phyloP scores from a whole-genome alignment of 768 basidiomycete genomes.

The Pulveroboletus sp. region DNA sequence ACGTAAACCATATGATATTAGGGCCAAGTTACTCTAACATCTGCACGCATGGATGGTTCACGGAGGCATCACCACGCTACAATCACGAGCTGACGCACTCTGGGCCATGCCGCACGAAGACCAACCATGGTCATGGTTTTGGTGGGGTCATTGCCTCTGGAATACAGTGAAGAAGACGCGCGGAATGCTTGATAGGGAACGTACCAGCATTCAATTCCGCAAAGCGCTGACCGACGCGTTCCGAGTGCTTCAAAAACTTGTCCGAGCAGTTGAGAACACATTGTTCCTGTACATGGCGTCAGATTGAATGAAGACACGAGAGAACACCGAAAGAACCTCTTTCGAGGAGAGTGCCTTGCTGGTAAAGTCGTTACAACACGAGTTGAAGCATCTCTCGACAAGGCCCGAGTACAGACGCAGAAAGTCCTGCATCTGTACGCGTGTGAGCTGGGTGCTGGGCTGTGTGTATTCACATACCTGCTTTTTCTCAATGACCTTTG shows the following conservation, averaged over 20 bases:
- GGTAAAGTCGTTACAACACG: slow-evolving; percentile 96
- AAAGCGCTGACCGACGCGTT: slow-evolving; percentile 88
- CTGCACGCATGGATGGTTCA: slow-evolving; percentile 10
- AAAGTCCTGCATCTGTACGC: slow-evolving; percentile 93
- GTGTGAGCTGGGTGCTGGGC: slow-evolving; percentile 6
- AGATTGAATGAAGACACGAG: slow-evolving; percentile 3
- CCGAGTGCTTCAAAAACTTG: slow-evolving; percentile 97
- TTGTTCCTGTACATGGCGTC: slow-evolving; percentile 56
- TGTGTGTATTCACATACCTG: slow-evolving; percentile 54
- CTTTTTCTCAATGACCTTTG: slow-evolving; percentile 91
- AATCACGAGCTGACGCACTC: neutral
- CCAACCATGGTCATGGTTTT: slow-evolving; percentile 24
- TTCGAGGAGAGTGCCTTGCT: slow-evolving; percentile 90
- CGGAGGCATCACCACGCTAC: slow-evolving; percentile 10
- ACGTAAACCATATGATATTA: slow-evolving; percentile 14
- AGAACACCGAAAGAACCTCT: slow-evolving; percentile 55
- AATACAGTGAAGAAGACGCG: neutral
- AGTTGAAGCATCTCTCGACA: slow-evolving; percentile 93
- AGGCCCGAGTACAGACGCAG: slow-evolving; percentile 91
- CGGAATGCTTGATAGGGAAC: slow-evolving; percentile 24
- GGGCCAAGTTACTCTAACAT: slow-evolving; percentile 16
- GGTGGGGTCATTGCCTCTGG: slow-evolving; percentile 32
- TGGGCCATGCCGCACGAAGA: neutral
- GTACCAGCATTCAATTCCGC: slow-evolving; percentile 89
- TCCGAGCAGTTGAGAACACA: slow-evolving; percentile 94